Percentiles rank a stretch among this genome's conserved stretches.
Evolutionary conservation across 805 yeast genomes (phyloP).

Genomic region (Clavispora santaluciae): DNA sequence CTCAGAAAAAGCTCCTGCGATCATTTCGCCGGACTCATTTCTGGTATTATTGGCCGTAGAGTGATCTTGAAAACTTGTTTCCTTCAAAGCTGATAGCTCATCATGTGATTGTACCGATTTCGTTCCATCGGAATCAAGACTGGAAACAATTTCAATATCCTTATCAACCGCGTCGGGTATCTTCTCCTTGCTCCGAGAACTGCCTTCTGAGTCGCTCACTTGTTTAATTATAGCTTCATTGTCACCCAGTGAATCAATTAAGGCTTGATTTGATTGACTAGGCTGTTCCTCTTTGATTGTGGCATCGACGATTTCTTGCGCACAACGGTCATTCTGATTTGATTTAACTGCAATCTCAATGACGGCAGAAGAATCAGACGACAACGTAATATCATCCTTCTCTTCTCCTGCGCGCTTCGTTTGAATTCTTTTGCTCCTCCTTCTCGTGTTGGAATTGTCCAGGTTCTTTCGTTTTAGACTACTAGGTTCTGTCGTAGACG

Average conservation of each 20-base stretch:
- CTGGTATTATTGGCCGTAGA: conserved; percentile 1
- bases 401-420: not conserved
- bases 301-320: no score
- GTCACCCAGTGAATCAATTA: not conserved
- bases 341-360: not conserved
- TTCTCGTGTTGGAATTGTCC: not conserved
- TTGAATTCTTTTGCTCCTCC: not conserved
- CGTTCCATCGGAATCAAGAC: not conserved
- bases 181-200: not conserved
- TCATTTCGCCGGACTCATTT: not conserved
- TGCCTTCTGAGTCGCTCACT: conserved; percentile 10
- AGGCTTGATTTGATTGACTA: not conserved
- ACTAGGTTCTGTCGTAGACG: no score
- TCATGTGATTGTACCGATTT: not conserved
- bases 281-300: no score
- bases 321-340: not conserved
- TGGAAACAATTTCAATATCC: conserved; percentile 5
- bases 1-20: not conserved
- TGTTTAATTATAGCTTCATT: conserved; percentile 3
- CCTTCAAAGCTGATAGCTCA: not conserved
- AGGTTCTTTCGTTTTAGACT: not conserved
- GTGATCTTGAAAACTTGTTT: conserved; percentile 1
- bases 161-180: not conserved
- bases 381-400: not conserved
- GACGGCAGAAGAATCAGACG: not conserved